These are phyloP conservation scores for Hamamelis virginiana DNA, from an alignment of 164 flowering plant species.

Conservation along the genomic window DNA sequence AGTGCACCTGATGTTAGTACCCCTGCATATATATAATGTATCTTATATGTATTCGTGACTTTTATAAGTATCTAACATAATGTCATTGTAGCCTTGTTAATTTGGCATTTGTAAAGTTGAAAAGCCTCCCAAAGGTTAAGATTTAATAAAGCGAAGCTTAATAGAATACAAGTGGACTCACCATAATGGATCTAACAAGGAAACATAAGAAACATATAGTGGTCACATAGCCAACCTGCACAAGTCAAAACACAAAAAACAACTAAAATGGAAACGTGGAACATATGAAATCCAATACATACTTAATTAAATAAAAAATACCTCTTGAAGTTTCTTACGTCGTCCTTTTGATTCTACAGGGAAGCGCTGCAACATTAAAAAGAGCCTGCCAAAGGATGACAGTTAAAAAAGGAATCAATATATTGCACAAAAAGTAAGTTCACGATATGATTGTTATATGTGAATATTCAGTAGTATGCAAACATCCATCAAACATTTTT, in stretches of 20 bases:
- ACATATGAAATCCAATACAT: neutral
- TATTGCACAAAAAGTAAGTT: neutral
- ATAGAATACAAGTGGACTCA: constrained; percentile 33
- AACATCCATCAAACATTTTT: too few relatives aligned
- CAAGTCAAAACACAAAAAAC: constrained; percentile 10
- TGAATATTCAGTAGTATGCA: neutral
- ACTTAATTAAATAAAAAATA: constrained; percentile 12
- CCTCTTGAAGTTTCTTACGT: constrained; percentile 95
- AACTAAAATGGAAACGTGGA: neutral
- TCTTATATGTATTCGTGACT: too few relatives aligned
- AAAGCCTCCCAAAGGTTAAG: neutral
- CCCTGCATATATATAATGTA: too few relatives aligned
- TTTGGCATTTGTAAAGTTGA: neutral
- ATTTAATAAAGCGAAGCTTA: neutral
- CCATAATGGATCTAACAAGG: constrained; percentile 87
- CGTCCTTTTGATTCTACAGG: constrained; percentile 97
- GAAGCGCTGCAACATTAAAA: constrained; percentile 88
- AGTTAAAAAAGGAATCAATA: neutral
- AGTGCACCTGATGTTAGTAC: too few relatives aligned
- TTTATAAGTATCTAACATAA: too few relatives aligned
- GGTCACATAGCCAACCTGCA: constrained; percentile 97
- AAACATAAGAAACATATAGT: constrained; percentile 94
- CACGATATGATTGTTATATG: neutral
- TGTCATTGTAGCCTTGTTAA: neutral
- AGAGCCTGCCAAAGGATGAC: constrained; percentile 54